Evolutionary conservation across 192 early-diverging fungal species (phyloP), one percentile per base, ranked within the genome.

Genomic region (Ramicandelaber brevisporus): DNA sequence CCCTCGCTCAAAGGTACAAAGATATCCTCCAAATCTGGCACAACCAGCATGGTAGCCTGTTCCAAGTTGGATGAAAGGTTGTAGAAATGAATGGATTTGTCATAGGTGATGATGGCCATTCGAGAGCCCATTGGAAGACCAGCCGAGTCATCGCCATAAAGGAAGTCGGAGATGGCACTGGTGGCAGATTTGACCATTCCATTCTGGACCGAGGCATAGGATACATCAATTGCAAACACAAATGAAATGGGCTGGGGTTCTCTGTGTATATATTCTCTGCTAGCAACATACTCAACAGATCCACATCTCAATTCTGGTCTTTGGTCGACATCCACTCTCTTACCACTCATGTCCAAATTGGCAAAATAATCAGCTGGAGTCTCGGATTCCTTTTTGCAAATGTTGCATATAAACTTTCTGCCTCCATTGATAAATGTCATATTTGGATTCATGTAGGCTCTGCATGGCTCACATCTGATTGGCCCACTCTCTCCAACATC

Each of bases 1-100:
- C 92, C 92, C 13, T 81, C 75, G 37, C 68, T 64, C 6, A 98
- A 45, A 1, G 92, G 92, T n/a, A 92, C 78, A 66, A 98, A 98
- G 20, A 95, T 59, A 41, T 98, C 87, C 23, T 65, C 38, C 20
- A 90, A 48, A 39, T 98, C 92, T 0, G 79, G 61, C 3, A 95
- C 86, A 17, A 95, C 76, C 60, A 98, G 60, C 85, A 95, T 86
- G 44, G 80, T 78, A 3, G 79, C 64, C 38, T 85, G 78, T 19
- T 90, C 88, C 17, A 93, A 59, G 20, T 32, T 40, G 3, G 80
- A 28, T 69, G 36, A 64, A 27, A 98, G 41, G 46, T 88, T 93
- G 55, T 95, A 98, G 46, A 98, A 98, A 48, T 95, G 87, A 9
- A 88, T 65, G 12, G 62, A 58, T 38, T 63, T 64, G 45, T 96